Conservation (phyloP, 768 basidiomycete genomes). For the Sistotremastrum niveocremeum region DNA sequence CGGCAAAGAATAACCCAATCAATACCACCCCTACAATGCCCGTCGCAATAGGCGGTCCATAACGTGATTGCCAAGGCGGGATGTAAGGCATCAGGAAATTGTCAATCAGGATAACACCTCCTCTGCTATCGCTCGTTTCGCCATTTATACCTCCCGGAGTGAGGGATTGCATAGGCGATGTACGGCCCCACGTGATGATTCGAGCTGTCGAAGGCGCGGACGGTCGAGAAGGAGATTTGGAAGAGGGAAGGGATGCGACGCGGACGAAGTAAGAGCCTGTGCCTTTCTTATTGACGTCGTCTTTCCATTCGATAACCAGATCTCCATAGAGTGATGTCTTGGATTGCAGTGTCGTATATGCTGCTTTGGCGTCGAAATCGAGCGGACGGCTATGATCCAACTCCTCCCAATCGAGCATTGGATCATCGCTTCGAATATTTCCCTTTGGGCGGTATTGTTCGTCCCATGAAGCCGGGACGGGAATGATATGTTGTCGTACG, state of each 20-base stretch:
- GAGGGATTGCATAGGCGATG: conserved; percentile 23
- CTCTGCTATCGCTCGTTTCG: conserved; percentile 46
- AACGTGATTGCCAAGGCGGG: conserved; percentile 74
- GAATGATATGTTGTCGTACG: conserved; percentile 68
- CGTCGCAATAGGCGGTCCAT: conserved; percentile 54
- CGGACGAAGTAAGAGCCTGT: conserved; percentile 42
- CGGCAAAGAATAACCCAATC: conserved; percentile 61
- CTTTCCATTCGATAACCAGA: conserved; percentile 57
- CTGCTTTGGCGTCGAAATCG: conserved; percentile 50
- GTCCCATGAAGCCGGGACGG: conserved; percentile 20
- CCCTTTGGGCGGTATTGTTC: conserved; percentile 2
- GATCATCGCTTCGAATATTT: conserved; percentile 5
- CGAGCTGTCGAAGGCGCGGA: conserved; percentile 20
- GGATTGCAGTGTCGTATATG: conserved; percentile 71
- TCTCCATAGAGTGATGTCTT: conserved; percentile 58
- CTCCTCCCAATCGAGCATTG: conserved; percentile 14
- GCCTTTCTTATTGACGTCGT: conserved; percentile 27
- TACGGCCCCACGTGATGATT: conserved; percentile 62
- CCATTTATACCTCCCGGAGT: no score
- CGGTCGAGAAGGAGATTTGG: neutral
- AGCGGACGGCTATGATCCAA: conserved; percentile 64
- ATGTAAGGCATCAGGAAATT: conserved; percentile 71
- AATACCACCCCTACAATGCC: conserved; percentile 42
- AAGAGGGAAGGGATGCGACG: conserved; percentile 23
- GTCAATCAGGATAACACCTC: conserved; percentile 86